Evolutionary conservation across 805 yeast genomes (phyloP).

Genomic region (Hagleromyces aurorensis): DNA sequence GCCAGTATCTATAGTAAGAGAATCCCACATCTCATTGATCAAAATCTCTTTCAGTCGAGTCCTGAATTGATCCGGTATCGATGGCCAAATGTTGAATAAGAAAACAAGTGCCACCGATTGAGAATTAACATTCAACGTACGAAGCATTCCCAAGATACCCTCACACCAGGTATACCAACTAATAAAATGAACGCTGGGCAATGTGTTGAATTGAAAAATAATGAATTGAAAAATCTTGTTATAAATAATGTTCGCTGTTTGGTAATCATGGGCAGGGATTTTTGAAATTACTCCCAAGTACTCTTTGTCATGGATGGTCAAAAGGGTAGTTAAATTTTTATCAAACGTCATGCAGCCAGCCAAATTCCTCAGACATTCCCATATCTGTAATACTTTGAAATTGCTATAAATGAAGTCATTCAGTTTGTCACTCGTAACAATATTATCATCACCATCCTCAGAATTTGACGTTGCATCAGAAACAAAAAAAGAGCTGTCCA

Average conservation of each 20-base stretch:
- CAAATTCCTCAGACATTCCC: conserved; percentile 22
- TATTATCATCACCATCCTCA: conserved; percentile 2
- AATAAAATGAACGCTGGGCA: conserved; percentile 8
- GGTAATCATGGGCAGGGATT: conserved; percentile 24
- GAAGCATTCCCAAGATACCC: conserved; percentile 21
- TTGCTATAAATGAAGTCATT: conserved; percentile 20
- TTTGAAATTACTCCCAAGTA: conserved; percentile 16
- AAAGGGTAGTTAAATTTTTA: conserved; percentile 5
- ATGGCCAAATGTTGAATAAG: conserved; percentile 26
- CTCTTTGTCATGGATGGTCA: conserved; percentile 19
- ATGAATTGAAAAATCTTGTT: conserved; percentile 22
- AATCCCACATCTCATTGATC: conserved; percentile 13
- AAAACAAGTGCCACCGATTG: conserved; percentile 20
- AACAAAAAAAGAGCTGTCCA: too few relatives aligned
- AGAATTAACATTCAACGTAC: conserved; percentile 19
- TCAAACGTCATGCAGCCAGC: conserved; percentile 11
- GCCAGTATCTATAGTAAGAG: conserved; percentile 13
- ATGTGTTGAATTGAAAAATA: conserved; percentile 15
- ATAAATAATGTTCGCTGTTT: conserved; percentile 21
- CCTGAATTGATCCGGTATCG: conserved; percentile 12
- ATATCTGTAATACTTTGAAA: conserved; percentile 19
- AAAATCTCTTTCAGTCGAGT: conserved; percentile 6
- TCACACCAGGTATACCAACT: conserved; percentile 24
- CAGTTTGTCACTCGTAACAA: conserved; percentile 11
- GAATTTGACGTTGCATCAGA: conserved; percentile 4